These are phyloP conservation scores for Trichoderma pleuroti DNA, from an alignment of 2,329 filamentous ascomycete genomes.

Conservation along the genomic window DNA sequence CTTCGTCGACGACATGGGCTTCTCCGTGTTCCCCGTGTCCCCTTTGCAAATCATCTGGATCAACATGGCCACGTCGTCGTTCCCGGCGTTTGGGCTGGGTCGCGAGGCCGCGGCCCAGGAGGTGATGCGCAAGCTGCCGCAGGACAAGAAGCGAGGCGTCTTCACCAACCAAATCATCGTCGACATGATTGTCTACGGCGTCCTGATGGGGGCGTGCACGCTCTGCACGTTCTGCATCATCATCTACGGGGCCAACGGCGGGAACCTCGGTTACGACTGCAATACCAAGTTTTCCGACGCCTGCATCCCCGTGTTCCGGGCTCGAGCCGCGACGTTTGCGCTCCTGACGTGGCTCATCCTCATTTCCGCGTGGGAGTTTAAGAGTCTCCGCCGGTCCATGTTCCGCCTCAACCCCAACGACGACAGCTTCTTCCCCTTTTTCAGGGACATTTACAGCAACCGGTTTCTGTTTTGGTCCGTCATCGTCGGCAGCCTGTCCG, in stretches of 20 bases:
- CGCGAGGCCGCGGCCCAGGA: conserved; percentile 72
- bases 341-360: conserved; percentile 71
- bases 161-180: conserved; percentile 75
- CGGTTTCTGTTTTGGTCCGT: conserved; percentile 68
- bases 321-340: conserved; percentile 69
- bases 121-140: conserved; percentile 76
- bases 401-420: conserved; percentile 61
- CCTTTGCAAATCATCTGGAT: conserved; percentile 91
- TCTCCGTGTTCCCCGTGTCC: conserved; percentile 81
- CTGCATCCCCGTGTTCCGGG: conserved; percentile 63
- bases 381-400: conserved; percentile 67
- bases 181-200: conserved; percentile 76
- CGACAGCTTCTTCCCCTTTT: conserved; percentile 49
- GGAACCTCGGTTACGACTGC: conserved; percentile 58
- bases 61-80: conserved; percentile 85
- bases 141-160: conserved; percentile 63
- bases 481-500: conserved; percentile 55
- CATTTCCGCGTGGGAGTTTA: conserved; percentile 74
- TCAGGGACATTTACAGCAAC: conserved; percentile 65
- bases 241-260: conserved; percentile 54
- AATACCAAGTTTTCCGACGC: conserved; percentile 55
- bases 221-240: conserved; percentile 64
- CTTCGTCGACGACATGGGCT: conserved; percentile 67
- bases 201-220: conserved; percentile 70
- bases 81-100: conserved; percentile 84